These are phyloP conservation scores for Yamagishiella unicocca DNA, from an alignment of 139 green algal species.

Conservation along the genomic window DNA sequence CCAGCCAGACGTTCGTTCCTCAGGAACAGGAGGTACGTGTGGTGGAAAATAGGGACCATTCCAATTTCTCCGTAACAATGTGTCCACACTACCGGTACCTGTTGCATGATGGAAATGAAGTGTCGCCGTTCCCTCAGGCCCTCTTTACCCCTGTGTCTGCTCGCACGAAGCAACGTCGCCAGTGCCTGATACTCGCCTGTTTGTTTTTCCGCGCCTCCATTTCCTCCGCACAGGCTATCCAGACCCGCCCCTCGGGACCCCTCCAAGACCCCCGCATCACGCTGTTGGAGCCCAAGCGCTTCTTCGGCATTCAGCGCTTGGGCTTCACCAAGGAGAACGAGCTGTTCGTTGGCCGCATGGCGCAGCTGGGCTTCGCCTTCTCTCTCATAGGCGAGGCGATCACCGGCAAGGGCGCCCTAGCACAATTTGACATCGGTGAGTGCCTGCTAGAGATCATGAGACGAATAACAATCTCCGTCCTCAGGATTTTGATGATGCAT, in stretches of 20 bases:
- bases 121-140: too few relatives aligned
- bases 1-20: slow-evolving; percentile 63
- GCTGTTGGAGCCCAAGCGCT: slow-evolving; percentile 64
- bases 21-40: slow-evolving; percentile 57
- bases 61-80: too few relatives aligned
- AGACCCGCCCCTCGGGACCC: slow-evolving; percentile 52
- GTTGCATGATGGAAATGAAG: too few relatives aligned
- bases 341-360: slow-evolving; percentile 87
- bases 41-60: too few relatives aligned
- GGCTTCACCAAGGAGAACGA: slow-evolving; percentile 85
- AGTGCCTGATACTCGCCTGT: too few relatives aligned
- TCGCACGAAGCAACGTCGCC: too few relatives aligned
- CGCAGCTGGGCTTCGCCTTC: slow-evolving; percentile 86
- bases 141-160: too few relatives aligned
- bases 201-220: too few relatives aligned
- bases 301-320: slow-evolving; percentile 70
- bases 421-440: slow-evolving; percentile 62
- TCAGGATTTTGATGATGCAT: too few relatives aligned
- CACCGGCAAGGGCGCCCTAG: slow-evolving; percentile 83
- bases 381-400: slow-evolving; percentile 80
- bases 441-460: neutral
- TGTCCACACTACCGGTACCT: too few relatives aligned
- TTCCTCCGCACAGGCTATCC: neutral
- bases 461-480: too few relatives aligned
- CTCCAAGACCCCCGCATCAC: slow-evolving; percentile 79